These are phyloP conservation scores for Serendipita sp. DNA, from an alignment of 768 basidiomycete species.

Conservation along the genomic window DNA sequence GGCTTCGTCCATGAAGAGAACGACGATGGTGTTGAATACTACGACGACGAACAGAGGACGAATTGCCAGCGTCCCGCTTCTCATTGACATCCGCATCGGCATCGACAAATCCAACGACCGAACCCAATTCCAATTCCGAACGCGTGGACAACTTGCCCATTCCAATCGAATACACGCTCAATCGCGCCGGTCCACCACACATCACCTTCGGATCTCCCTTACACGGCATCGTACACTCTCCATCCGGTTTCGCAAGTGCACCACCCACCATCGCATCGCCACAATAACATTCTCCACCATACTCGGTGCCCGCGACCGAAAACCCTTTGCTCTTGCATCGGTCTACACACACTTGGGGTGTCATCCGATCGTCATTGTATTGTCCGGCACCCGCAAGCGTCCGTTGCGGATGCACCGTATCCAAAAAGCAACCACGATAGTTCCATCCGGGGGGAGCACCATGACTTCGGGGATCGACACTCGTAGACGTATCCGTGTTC, in stretches of 20 bases:
- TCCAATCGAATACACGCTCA: conserved; percentile 16
- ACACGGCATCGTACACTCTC: conserved; percentile 18
- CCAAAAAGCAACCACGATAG: conserved; percentile 13
- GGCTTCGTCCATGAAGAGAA: too few species aligned
- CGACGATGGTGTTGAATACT: too few species aligned
- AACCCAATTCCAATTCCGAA: background rate
- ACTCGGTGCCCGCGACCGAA: background rate
- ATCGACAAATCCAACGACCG: too few species aligned
- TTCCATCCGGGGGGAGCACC: conserved; percentile 3
- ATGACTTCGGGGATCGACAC: conserved; percentile 1
- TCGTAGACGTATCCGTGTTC: background rate
- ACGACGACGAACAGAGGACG: too few species aligned
- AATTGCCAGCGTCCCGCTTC: too few species aligned
- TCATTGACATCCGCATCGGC: too few species aligned
- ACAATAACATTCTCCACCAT: conserved; percentile 19
- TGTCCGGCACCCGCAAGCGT: conserved; percentile 8
- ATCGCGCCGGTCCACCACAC: conserved; percentile 19
- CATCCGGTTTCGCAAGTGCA: conserved; percentile 10
- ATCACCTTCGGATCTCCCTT: conserved; percentile 18
- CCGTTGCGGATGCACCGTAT: conserved; percentile 7
- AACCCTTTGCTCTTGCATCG: background rate
- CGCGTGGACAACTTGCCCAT: background rate
- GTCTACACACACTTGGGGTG: background rate
- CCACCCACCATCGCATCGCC: conserved; percentile 14
- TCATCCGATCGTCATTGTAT: conserved; percentile 3